Evolutionary conservation across 1,284 basidiomycete species (phyloP), one percentile per base, ranked within the genome.

Genomic region (Somion occarium): DNA sequence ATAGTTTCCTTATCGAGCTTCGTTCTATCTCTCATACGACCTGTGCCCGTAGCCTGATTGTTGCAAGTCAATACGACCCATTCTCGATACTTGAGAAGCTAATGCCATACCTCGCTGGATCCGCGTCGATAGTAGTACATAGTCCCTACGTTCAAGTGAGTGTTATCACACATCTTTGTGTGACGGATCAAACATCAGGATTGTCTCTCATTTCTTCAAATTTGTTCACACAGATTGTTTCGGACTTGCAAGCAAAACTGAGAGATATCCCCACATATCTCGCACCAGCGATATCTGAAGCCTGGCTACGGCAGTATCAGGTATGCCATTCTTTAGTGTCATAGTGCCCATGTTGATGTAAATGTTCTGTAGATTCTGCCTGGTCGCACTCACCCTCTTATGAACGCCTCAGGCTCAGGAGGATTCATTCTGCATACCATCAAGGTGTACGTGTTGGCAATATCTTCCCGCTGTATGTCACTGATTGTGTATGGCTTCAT

Each of bases 361-460:
- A 15, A n/a, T 45, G 22, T 12, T 25, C 25, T 23, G 18, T 50
- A 80, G 76, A 88, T 95, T 9, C 75, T 99, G 18, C 96, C 96
- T 22, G 96, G 96, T 13, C 80, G 97, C 27, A 97, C 93, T 39
- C 97, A 99, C 72, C 97, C 97, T 0, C 85, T 83, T 59, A 99
- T 99, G 97, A 87, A 78, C 53, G 92, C 87, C 45, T 88, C 91
- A 15, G 92, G 91, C 1, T 88, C 88, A 2, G 94, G 91, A 3
- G 96, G 97, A 0, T 98, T 85, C 69, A 72, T 99, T 24, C 74
- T 98, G 44, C 85, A 91, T 64, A 82, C 87, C 5, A 85, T 86
- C 38, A 89, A 89, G 78, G 84, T 98, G 88, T 93, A 72, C 51
- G 86, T 73, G 3, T 3, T n/a, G n/a, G n/a, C n/a, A n/a, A n/a